Conservation (phyloP, 805 yeast genomes). For the Hanseniaspora nectarophila region DNA sequence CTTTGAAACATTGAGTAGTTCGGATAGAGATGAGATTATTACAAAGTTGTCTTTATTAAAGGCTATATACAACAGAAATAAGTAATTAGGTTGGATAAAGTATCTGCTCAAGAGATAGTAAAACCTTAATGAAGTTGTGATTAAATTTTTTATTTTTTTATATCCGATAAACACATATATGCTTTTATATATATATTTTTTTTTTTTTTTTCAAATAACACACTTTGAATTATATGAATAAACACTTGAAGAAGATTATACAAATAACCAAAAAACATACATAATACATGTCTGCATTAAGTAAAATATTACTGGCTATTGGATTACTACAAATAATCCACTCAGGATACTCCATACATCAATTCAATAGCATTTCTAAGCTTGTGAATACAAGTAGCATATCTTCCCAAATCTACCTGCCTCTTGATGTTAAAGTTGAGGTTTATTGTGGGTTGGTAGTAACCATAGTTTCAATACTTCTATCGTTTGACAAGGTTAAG, state of each 20-base stretch:
- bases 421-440: constrained; percentile 26
- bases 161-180: too few relatives aligned
- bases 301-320: constrained; percentile 14
- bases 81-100: constrained; percentile 7
- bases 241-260: not conserved
- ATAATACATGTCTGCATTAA: constrained; percentile 8
- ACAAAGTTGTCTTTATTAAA: constrained; percentile 50
- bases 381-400: constrained; percentile 1
- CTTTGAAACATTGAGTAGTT: constrained; percentile 56
- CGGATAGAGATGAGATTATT: constrained; percentile 64
- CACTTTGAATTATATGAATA: too few relatives aligned
- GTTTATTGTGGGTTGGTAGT: constrained; percentile 21
- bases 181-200: too few relatives aligned
- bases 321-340: constrained; percentile 20
- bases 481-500: constrained; percentile 22
- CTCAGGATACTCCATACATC: constrained; percentile 28
- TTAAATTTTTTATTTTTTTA: too few relatives aligned
- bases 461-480: constrained; percentile 21
- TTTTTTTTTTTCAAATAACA: not conserved
- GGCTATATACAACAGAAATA: constrained; percentile 40
- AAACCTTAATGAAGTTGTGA: too few relatives aligned
- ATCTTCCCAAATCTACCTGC: constrained; percentile 16
- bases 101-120: not conserved
- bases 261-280: too few relatives aligned
- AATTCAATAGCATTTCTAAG: constrained; percentile 24